Conservation (phyloP, 305 asterid genomes). For the Stenogyne calaminthoides region DNA sequence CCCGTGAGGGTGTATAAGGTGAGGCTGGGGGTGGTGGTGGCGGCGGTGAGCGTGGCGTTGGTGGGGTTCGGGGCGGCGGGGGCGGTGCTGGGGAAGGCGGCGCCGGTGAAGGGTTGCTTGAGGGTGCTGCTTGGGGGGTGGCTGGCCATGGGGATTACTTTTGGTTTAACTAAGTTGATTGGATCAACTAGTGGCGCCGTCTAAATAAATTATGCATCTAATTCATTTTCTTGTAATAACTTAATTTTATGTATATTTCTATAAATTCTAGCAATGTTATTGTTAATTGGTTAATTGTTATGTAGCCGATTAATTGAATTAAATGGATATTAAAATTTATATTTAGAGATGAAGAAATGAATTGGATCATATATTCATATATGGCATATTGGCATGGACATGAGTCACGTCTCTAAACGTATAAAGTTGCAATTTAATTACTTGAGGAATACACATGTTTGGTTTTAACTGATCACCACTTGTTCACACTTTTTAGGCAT, state of each 20-base stretch:
- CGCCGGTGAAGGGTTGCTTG: constrained; percentile 38
- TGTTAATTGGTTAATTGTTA: not conserved
- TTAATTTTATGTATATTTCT: too few relatives aligned
- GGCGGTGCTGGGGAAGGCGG: constrained; percentile 47
- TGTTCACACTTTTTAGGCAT: constrained; percentile 30
- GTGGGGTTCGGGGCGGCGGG: constrained; percentile 49
- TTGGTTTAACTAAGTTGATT: constrained; percentile 50
- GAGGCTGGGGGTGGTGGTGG: constrained; percentile 53
- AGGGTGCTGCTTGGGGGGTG: constrained; percentile 64
- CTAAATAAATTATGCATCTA: too few relatives aligned
- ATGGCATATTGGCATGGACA: too few relatives aligned
- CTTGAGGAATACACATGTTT: not conserved
- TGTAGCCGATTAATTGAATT: too few relatives aligned
- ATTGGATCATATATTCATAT: too few relatives aligned
- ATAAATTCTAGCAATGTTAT: too few relatives aligned
- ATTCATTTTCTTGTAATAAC: too few relatives aligned
- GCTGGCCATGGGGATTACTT: constrained; percentile 60
- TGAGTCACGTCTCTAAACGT: too few relatives aligned
- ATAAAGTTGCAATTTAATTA: not conserved
- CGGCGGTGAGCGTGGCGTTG: constrained; percentile 48
- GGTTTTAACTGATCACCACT: constrained; percentile 8
- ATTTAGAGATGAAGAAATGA: not conserved
- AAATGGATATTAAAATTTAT: too few relatives aligned
- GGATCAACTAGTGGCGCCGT: constrained; percentile 31
- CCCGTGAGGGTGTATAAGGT: constrained; percentile 36